Evolutionary conservation across 352 stramenopile species (phyloP).

Genomic region (Pythium diclinum): DNA sequence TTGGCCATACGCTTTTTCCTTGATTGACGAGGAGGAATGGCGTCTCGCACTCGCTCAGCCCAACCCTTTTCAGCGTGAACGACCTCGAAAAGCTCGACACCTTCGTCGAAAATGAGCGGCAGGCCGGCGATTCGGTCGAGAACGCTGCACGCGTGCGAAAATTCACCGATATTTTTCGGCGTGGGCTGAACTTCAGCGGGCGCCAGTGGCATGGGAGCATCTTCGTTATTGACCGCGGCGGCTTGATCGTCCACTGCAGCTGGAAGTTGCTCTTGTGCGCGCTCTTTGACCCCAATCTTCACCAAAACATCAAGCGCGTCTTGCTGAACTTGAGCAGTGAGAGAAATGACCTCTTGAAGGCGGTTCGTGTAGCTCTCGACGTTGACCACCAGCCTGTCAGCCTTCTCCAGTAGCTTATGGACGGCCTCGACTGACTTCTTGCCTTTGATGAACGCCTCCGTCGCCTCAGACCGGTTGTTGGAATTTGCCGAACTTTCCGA

Average conservation of each 20-base stretch:
- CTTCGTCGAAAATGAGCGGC: constrained; percentile 76
- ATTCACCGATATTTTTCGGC: constrained; percentile 29
- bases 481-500: not conserved
- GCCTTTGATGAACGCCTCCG: constrained; percentile 31
- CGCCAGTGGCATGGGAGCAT: constrained; percentile 17
- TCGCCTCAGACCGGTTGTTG: constrained; percentile 15
- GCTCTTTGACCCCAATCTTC: constrained; percentile 40
- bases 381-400: constrained; percentile 55
- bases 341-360: constrained; percentile 53
- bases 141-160: constrained; percentile 47
- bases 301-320: constrained; percentile 55
- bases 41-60: constrained; percentile 65
- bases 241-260: not conserved
- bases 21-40: constrained; percentile 72
- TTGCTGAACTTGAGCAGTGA: constrained; percentile 41
- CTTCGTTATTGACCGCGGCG: not conserved
- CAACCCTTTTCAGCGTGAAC: constrained; percentile 62
- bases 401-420: constrained; percentile 64
- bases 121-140: constrained; percentile 67
- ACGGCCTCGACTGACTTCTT: constrained; percentile 74
- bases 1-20: constrained; percentile 74
- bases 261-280: not conserved
- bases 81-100: constrained; percentile 45
- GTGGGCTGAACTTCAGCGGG: not conserved
- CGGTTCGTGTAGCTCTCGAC: constrained; percentile 60